A percentile compares a stretch with the other conserved stretches of the same genome.
Evolutionary conservation across 805 yeast species (phyloP).

Genomic region (Citeromyces nyonsensis): DNA sequence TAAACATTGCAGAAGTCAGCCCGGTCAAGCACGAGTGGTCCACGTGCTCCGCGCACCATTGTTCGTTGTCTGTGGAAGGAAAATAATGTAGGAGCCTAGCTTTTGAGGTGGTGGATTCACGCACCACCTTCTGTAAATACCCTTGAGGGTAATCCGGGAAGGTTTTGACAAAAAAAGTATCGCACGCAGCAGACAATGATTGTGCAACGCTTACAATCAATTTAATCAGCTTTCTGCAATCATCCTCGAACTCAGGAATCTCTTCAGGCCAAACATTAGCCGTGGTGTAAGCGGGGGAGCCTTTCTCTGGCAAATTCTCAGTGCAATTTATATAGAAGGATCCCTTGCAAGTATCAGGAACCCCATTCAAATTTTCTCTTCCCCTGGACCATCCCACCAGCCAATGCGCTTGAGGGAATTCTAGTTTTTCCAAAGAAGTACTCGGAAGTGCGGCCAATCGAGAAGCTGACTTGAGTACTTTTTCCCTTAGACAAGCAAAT

Average conservation of each 20-base stretch:
- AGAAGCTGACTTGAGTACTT: constrained; percentile 26
- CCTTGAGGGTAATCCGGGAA: constrained; percentile 15
- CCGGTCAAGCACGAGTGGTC: constrained; percentile 51
- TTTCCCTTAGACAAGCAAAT: constrained; percentile 20
- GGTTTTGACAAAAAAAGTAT: constrained; percentile 18
- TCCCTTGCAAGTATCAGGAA: constrained; percentile 35
- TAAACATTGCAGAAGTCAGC: constrained; percentile 34
- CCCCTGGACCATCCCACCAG: constrained; percentile 51
- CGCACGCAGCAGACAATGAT: constrained; percentile 38
- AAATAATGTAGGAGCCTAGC: constrained; percentile 43
- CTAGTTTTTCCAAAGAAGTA: constrained; percentile 19
- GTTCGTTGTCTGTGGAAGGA: constrained; percentile 14
- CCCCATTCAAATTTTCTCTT: constrained; percentile 28
- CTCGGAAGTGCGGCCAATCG: constrained; percentile 22
- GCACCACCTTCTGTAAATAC: constrained; percentile 28
- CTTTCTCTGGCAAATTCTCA: constrained; percentile 14
- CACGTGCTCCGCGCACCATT: constrained; percentile 48
- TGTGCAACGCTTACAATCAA: constrained; percentile 32
- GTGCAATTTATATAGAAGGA: constrained; percentile 43
- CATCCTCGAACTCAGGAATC: constrained; percentile 17
- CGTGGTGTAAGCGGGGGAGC: constrained; percentile 26
- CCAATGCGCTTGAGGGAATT: constrained; percentile 32
- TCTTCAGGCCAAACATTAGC: constrained; percentile 38
- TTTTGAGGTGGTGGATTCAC: constrained; percentile 34
- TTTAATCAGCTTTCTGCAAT: constrained; percentile 21